Base-by-base conservation (phyloP, 345 rosid species). In the Clarkia xantiana region DNA sequence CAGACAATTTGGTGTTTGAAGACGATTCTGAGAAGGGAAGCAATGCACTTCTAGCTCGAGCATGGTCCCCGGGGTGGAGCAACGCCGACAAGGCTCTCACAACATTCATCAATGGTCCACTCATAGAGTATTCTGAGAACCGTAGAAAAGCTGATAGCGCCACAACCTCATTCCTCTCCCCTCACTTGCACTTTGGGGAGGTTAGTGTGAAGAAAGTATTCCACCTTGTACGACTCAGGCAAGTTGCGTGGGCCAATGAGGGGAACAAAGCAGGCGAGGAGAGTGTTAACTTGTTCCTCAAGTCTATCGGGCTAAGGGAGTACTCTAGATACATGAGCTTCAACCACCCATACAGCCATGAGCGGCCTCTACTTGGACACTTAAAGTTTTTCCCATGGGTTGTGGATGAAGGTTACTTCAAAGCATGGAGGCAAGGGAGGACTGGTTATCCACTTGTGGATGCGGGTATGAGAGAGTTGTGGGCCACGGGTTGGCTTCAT, bases 51-150 rank as follows among this genome's bases (percentile, higher is more conserved):
- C 94, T 86, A 44, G 79, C 97, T 56, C 80, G 97, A 61, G 97
- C 96, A 57, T 90, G 97, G 97, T 77, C 96, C 47, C 96, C 97
- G 0, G 96, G 97, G 3, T 90, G 97, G 97, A 83, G 83, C 72
- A 81, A 68, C 59, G 97, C 85, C 48, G 89, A 90, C 59, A 90
- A 72, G 71, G 89, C 96, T 59, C 69, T 90, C 65, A 81, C 88
- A 12, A 67, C 96, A 38, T 86, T 90, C 63, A 71, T 86, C 47
- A 86, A 83, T 17, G 97, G 97, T 45, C 84, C 97, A 12, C 54
- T 90, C 41, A 61, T 86, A 50, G 97, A 90, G 58, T 86, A 90
- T 77, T 81, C 94, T 12, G 67, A 71, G 74, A 86, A 90, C 59
- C 79, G 93, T 5, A 64, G 96, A 42, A 90, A 90, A 73, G 97